Conservation (phyloP, 2,329 filamentous ascomycete genomes). For the Cladosporium sp. region DNA sequence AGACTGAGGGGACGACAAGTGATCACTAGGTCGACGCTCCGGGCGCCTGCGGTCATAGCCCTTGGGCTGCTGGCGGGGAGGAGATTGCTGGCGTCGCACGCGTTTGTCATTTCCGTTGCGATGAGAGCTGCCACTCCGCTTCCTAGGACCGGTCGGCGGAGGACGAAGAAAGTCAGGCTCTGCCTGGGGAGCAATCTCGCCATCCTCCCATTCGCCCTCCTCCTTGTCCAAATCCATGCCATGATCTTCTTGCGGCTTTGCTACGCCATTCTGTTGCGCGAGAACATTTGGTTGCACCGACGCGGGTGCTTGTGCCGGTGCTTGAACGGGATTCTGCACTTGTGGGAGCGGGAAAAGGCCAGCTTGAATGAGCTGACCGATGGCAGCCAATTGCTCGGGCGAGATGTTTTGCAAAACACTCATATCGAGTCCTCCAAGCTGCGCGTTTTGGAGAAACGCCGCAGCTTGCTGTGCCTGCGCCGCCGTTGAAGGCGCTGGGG, state of each 20-base stretch:
- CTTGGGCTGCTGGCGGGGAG: slow-evolving; percentile 11
- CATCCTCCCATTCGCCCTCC: slow-evolving; percentile 76
- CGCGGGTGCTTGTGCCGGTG: background rate
- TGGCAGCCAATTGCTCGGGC: slow-evolving; percentile 26
- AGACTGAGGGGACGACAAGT: slow-evolving; percentile 5
- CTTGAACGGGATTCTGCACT: background rate
- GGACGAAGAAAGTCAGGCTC: slow-evolving; percentile 23
- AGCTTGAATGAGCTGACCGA: slow-evolving; percentile 24
- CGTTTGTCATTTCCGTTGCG: background rate
- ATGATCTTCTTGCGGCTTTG: slow-evolving; percentile 10
- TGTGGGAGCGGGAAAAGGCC: slow-evolving; percentile 23
- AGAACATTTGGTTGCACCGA: too few species aligned
- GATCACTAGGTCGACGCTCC: background rate
- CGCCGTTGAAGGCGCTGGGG: background rate
- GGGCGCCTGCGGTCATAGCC: slow-evolving; percentile 9
- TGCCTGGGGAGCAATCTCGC: slow-evolving; percentile 41
- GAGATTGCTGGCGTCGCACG: background rate
- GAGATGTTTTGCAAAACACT: slow-evolving; percentile 20
- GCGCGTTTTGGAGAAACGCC: slow-evolving; percentile 23
- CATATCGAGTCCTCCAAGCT: slow-evolving; percentile 21
- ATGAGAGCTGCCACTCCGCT: slow-evolving; percentile 14
- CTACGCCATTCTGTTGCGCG: background rate
- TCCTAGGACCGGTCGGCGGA: slow-evolving; percentile 27
- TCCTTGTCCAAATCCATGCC: slow-evolving; percentile 50
- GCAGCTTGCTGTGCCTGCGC: slow-evolving; percentile 14